phyloP scores from a whole-genome alignment of 768 basidiomycete species.

The Pholiota molesta region DNA sequence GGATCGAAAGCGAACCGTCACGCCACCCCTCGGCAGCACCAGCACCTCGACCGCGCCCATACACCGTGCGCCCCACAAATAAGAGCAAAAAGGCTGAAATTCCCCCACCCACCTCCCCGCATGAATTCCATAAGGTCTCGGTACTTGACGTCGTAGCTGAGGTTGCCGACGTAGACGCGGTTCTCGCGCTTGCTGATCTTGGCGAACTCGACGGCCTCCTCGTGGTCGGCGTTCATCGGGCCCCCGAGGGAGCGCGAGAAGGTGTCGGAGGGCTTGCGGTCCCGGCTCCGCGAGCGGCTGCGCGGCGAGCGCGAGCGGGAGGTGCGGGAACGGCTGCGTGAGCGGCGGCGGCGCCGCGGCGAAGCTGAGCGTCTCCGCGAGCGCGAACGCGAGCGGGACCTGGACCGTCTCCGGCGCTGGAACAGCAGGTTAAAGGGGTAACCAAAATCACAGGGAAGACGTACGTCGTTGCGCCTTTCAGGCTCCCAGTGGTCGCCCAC shows the following conservation, averaged over 20 bases:
- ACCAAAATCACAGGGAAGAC: constrained; percentile 22
- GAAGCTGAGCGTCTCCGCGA: constrained; percentile 70
- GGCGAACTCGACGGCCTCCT: constrained; percentile 94
- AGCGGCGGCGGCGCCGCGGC: constrained; percentile 67
- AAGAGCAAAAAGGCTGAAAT: constrained; percentile 38
- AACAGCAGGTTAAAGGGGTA: constrained; percentile 11
- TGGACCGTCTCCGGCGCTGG: constrained; percentile 71
- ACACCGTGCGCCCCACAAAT: neutral
- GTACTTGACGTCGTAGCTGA: constrained; percentile 98
- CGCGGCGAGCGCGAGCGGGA: constrained; percentile 59
- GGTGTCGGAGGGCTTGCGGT: constrained; percentile 61
- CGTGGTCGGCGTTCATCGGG: constrained; percentile 87
- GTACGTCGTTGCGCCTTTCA: constrained; percentile 73
- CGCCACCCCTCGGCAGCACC: constrained; percentile 26
- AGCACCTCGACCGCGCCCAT: constrained; percentile 6
- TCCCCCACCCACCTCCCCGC: constrained; percentile 98
- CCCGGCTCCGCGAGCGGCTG: constrained; percentile 69
- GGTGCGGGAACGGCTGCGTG: constrained; percentile 42
- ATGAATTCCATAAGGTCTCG: constrained; percentile 99
- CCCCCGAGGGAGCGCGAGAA: constrained; percentile 84
- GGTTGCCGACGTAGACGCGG: constrained; percentile 97
- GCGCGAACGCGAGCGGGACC: constrained; percentile 67
- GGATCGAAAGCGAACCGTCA: constrained; percentile 10
- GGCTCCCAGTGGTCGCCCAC: constrained; percentile 85
- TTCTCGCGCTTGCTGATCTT: constrained; percentile 98